These are phyloP conservation scores for Fraxinus latifolia DNA, from an alignment of 305 asterid genomes.

Conservation along the genomic window DNA sequence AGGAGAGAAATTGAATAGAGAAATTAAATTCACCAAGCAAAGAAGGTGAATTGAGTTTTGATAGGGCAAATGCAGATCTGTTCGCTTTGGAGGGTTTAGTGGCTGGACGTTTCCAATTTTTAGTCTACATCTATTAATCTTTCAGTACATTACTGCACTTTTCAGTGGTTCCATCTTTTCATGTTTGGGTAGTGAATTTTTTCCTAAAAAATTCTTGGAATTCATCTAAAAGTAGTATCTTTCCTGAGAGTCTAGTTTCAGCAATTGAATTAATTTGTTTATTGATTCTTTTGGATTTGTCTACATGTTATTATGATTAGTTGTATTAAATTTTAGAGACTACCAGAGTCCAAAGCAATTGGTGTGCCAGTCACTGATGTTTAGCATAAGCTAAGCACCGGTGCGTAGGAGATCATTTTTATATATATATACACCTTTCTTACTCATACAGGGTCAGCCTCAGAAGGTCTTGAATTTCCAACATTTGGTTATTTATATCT, in stretches of 20 bases:
- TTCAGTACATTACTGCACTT: not conserved
- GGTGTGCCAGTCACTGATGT: not conserved
- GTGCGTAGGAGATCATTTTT: not conserved
- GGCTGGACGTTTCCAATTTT: not conserved
- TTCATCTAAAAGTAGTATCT: not conserved
- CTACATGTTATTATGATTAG: not conserved
- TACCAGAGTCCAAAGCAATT: not conserved
- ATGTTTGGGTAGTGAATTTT: not conserved
- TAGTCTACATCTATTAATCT: not conserved
- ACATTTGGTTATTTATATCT: slow-evolving; percentile 6
- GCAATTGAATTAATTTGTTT: not conserved
- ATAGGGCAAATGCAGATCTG: not conserved
- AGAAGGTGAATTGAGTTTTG: not conserved
- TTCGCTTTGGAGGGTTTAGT: not conserved
- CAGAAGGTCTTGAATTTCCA: not conserved
- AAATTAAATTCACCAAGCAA: not conserved
- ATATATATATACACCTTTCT: not conserved
- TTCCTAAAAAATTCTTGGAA: not conserved
- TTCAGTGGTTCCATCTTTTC: not conserved
- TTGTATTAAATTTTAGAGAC: not conserved
- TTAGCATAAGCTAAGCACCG: not conserved
- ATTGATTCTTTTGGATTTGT: not conserved
- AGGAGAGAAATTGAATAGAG: not conserved
- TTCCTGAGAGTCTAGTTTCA: not conserved
- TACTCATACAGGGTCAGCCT: not conserved